A percentile compares a stretch with the other conserved stretches of the same genome.
phyloP scores from a whole-genome alignment of 495 filamentous ascomycete genomes.

The Penicillium cinerascens region DNA sequence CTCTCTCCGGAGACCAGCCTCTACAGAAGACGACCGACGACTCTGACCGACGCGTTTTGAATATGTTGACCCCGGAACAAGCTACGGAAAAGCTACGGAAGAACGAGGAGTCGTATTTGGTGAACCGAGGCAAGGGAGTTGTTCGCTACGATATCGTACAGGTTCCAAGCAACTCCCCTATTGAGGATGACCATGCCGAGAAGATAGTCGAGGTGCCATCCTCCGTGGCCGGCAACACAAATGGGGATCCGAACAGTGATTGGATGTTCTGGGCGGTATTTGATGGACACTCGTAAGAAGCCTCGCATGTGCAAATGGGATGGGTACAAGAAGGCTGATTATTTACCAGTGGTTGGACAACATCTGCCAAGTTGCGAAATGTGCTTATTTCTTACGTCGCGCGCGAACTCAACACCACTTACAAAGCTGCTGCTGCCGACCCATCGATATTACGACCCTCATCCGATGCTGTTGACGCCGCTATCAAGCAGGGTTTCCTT shows the following conservation, averaged over 20 bases:
- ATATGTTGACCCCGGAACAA: slow-evolving; percentile 96
- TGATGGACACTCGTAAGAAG: slow-evolving; percentile 82
- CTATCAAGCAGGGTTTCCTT: slow-evolving; percentile 90
- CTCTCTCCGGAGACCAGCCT: slow-evolving; percentile 74
- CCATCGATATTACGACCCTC: slow-evolving; percentile 54
- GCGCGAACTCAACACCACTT: slow-evolving; percentile 88
- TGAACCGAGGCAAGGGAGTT: slow-evolving; percentile 86
- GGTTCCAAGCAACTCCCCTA: slow-evolving; percentile 92
- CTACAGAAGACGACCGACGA: slow-evolving; percentile 83
- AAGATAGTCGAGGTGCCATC: slow-evolving; percentile 88
- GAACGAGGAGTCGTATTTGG: slow-evolving; percentile 86
- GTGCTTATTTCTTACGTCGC: slow-evolving; percentile 88
- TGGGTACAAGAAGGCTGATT: slow-evolving; percentile 9
- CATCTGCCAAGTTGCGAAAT: slow-evolving; percentile 92
- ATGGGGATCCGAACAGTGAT: slow-evolving; percentile 62
- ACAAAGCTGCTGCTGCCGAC: slow-evolving; percentile 70
- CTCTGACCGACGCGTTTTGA: slow-evolving; percentile 74
- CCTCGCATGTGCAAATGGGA: neutral
- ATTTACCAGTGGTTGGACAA: slow-evolving; percentile 83
- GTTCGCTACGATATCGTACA: slow-evolving; percentile 95
- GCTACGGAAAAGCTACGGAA: slow-evolving; percentile 83
- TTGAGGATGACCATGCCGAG: slow-evolving; percentile 96
- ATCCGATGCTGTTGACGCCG: slow-evolving; percentile 75
- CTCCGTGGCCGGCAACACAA: slow-evolving; percentile 46
- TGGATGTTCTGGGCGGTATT: slow-evolving; percentile 99